A percentile compares a stretch with the other conserved stretches of the same genome.
These are phyloP conservation scores for Petunia hybrid DNA, from an alignment of 305 asterid genomes.

Conservation along the genomic window DNA sequence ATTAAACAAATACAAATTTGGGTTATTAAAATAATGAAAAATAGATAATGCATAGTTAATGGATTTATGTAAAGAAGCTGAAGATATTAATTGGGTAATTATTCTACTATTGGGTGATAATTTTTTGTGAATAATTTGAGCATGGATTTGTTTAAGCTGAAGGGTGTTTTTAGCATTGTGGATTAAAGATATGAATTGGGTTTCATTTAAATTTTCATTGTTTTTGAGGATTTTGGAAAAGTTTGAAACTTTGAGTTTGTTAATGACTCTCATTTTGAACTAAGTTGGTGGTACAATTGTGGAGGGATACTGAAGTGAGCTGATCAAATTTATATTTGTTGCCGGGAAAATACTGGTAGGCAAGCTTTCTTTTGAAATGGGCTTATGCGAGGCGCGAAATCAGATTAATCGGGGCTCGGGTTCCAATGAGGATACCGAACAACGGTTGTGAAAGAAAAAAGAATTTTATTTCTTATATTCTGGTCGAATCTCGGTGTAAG, in stretches of 20 bases:
- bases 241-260: neutral
- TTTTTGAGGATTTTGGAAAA: constrained; percentile 2
- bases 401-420: too few species aligned
- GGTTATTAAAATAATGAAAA: constrained; percentile 33
- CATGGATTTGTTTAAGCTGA: constrained; percentile 47
- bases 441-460: too few species aligned
- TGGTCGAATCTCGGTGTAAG: too few species aligned
- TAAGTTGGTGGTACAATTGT: too few species aligned
- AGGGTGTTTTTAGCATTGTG: constrained; percentile 38
- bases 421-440: too few species aligned
- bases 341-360: too few species aligned
- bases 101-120: constrained; percentile 36
- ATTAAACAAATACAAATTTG: constrained; percentile 45
- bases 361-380: too few species aligned
- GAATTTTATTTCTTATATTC: too few species aligned
- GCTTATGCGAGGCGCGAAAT: too few species aligned
- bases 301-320: too few species aligned
- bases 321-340: too few species aligned
- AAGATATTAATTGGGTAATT: constrained; percentile 49
- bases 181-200: constrained; percentile 45
- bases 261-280: neutral
- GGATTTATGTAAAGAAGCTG: constrained; percentile 33
- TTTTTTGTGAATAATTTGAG: constrained; percentile 33
- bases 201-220: constrained; percentile 31
- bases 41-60: constrained; percentile 38